These are phyloP conservation scores for Penicillium herquei DNA, from an alignment of 495 filamentous ascomycete species.

Conservation along the genomic window DNA sequence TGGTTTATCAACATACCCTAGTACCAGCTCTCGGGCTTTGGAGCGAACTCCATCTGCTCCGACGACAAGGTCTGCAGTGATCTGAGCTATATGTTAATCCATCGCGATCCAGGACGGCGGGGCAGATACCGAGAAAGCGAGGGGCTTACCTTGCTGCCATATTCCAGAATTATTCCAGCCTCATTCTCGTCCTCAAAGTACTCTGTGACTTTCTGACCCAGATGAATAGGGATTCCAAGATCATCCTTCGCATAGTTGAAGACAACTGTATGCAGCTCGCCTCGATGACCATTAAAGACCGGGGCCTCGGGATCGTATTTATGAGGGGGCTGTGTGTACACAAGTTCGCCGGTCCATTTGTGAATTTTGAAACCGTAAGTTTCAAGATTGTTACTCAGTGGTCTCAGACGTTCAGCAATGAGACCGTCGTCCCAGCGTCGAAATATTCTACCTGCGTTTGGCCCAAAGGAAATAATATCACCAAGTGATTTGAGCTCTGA, in stretches of 20 bases:
- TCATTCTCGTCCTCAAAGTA: constrained; percentile 56
- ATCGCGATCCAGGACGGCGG: too few species aligned
- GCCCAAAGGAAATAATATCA: constrained; percentile 64
- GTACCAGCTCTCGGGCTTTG: constrained; percentile 55
- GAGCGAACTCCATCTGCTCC: constrained; percentile 60
- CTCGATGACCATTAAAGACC: constrained; percentile 59
- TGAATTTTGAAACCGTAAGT: constrained; percentile 51
- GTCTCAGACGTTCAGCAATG: constrained; percentile 45
- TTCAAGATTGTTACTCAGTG: constrained; percentile 50
- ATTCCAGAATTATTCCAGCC: constrained; percentile 54
- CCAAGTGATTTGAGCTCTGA: constrained; percentile 54
- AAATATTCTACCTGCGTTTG: constrained; percentile 58
- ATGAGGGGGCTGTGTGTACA: constrained; percentile 52
- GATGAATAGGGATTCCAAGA: constrained; percentile 53
- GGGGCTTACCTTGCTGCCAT: constrained; percentile 39
- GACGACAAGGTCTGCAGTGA: constrained; percentile 35
- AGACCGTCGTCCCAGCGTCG: constrained; percentile 46
- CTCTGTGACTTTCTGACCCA: constrained; percentile 48
- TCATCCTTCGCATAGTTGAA: constrained; percentile 55
- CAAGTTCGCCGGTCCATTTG: constrained; percentile 61
- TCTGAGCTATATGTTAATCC: constrained; percentile 11
- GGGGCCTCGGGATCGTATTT: constrained; percentile 47
- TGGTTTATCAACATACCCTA: constrained; percentile 59
- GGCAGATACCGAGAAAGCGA: background rate
- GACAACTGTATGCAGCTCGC: constrained; percentile 57